A percentile compares a stretch with the other conserved stretches of the same genome.
Evolutionary conservation across 148 eudicot genomes (phyloP).

Genomic region (Cornus florida): DNA sequence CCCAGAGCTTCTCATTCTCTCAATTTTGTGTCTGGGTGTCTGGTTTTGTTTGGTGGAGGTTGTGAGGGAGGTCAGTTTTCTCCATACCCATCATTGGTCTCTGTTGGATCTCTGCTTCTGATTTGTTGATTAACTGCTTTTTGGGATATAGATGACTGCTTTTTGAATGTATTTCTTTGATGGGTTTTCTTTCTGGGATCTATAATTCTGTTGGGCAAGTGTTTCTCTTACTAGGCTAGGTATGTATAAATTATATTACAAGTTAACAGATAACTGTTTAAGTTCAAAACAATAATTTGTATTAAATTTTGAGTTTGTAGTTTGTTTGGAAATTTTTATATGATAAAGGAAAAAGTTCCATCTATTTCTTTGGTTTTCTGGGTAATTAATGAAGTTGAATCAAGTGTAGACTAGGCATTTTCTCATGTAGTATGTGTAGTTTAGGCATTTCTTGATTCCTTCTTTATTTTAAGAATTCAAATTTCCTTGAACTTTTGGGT

Average conservation of each 20-base stretch:
- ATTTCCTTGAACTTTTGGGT: no score
- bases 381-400: no score
- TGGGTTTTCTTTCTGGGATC: neutral
- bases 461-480: no score
- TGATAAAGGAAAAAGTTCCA: neutral
- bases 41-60: constrained; percentile 95
- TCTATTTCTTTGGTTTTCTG: neutral
- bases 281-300: neutral
- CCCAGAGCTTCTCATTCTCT: constrained; percentile 96
- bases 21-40: constrained; percentile 63
- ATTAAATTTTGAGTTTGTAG: neutral
- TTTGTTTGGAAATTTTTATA: neutral
- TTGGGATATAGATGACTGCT: neutral
- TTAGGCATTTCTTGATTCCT: neutral
- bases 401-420: neutral
- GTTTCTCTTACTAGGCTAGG: constrained; percentile 7
- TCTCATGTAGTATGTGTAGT: neutral
- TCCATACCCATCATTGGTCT: constrained; percentile 3
- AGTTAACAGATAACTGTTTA: neutral
- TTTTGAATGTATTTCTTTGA: neutral
- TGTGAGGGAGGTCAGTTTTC: constrained; percentile 76
- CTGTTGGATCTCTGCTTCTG: neutral
- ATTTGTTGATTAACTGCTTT: constrained; percentile 5
- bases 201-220: neutral
- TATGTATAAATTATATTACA: neutral